These are phyloP conservation scores for Yarrowia divulgata DNA, from an alignment of 805 yeast genomes.

Conservation along the genomic window DNA sequence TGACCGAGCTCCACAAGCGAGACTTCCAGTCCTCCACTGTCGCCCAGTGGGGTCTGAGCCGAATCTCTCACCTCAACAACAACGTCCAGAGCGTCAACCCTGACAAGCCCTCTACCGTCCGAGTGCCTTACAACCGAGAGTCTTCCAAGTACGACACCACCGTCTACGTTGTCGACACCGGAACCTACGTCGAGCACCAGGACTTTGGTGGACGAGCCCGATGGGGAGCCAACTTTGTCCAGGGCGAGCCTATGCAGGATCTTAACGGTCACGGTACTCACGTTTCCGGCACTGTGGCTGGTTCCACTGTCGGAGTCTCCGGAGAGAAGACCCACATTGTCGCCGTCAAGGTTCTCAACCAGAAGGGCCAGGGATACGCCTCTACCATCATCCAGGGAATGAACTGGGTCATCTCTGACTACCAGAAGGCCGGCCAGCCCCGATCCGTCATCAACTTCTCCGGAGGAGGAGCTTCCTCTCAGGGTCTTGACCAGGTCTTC, in stretches of 20 bases:
- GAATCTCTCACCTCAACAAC: constrained; percentile 80
- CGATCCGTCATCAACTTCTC: constrained; percentile 37
- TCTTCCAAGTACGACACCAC: constrained; percentile 56
- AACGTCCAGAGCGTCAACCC: constrained; percentile 48
- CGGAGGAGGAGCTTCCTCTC: constrained; percentile 21
- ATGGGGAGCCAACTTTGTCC: constrained; percentile 60
- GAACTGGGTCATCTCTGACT: constrained; percentile 56
- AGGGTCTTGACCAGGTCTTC: constrained; percentile 50
- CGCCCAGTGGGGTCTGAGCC: constrained; percentile 83
- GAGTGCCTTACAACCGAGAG: constrained; percentile 68
- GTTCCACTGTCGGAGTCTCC: constrained; percentile 61
- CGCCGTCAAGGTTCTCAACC: constrained; percentile 63
- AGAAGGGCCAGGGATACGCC: constrained; percentile 62
- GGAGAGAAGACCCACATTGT: constrained; percentile 56
- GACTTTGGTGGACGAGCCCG: constrained; percentile 65
- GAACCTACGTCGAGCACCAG: constrained; percentile 58
- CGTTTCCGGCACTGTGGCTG: constrained; percentile 67
- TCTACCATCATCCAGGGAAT: constrained; percentile 65
- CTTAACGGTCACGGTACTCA: constrained; percentile 69
- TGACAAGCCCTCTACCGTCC: constrained; percentile 49
- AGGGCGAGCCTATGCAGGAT: constrained; percentile 58
- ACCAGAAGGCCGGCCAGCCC: constrained; percentile 43
- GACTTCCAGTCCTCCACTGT: constrained; percentile 71
- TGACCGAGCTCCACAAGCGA: constrained; percentile 34
- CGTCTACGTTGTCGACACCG: constrained; percentile 64